Evolutionary conservation across 495 filamentous ascomycete species (phyloP), one percentile per base, ranked within the genome.

Genomic region (Chaetomidium leptoderma): DNA sequence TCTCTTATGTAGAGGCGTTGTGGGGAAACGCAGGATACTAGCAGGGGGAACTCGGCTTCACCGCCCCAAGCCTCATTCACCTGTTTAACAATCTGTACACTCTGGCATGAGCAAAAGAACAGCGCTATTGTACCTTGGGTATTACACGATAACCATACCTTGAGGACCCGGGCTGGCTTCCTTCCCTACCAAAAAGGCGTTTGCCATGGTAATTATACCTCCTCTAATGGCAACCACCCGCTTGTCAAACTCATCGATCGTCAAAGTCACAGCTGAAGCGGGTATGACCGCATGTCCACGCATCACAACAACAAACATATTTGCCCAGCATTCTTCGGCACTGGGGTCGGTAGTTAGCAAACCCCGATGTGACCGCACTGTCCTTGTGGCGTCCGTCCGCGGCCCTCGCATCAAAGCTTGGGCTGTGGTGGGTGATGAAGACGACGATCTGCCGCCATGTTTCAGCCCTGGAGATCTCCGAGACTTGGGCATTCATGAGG

Each of bases 251-350:
- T 48, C 55, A 19, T 70, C 67, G 21, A 46, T 10, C n/a, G n/a
- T n/a, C n/a, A 36, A 50, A 63, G 17, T 59, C 56, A 26, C 55
- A 55, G 32, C 54, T 81, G 53, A 67, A 80, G 67, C 83, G 81
- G 4, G 80, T 84, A 61, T 83, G 78, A 0, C 79, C 79, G 64
- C 78, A 84, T 11, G 75, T 80, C 80, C 78, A 81, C n/a, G n/a
- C n/a, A 80, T 29, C 29, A 63, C 65, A 0, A 83, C 80, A 2
- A 57, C 55, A n/a, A n/a, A n/a, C 4, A 47, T 39, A 29, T 68
- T 74, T 13, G 50, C 68, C 76, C 74, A 84, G 46, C 81, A 82
- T 21, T 50, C 32, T 45, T 63, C 45, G 1, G 1, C 13, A n/a
- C 45, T 50, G 5, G 59, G 39, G n/a, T 83, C 78, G 1, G 78